Evolutionary conservation across 1,139 yeast species (phyloP), one percentile per base, ranked within the genome.

Genomic region (Candida albicans): DNA sequence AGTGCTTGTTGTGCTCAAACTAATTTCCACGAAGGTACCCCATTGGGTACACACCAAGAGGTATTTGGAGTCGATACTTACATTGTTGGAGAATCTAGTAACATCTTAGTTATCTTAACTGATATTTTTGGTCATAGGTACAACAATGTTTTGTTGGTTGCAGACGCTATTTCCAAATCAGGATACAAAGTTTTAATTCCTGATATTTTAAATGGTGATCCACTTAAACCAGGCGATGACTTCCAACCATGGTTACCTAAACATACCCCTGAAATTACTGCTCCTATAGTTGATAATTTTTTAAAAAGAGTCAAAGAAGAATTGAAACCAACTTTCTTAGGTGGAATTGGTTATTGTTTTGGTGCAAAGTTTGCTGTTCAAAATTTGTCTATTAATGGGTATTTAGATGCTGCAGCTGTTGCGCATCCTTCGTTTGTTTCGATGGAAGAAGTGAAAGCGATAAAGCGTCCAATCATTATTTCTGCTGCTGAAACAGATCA

Each of bases 361-460:
- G 96, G 96, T 56, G 96, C 90, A 41, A 84, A 82, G 62, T 82
- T 68, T 52, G 81, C 76, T 26, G 58, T 84, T 40, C 80, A 75
- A 46, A 74, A 83, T 45, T 65, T 84, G 41, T 65, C 77, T 2
- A 62, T 63, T 13, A 68, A 58, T 24, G 84, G 83, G 18, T 53
- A 64, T 24, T 62, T 79, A 25, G 76, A 81, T 48, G 85, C 74
- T 28, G 89, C 78, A 53, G 95, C 91, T 8, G 62, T 78, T 47
- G 93, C 91, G 10, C 96, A 90, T 62, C 96, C 96, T 9, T 83
- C 95, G 1, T 73, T 82, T 47, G 83, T 87, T 29, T 46, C 74
- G 8, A 73, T 76, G 26, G 89, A 81, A 26, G 95, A 86, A 54
- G 73, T 87, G 41, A 76, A 70, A 39, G 78, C 72, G 2, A 62